These are phyloP conservation scores for Aspergillus sclerotioniger DNA, from an alignment of 495 filamentous ascomycete genomes.

Conservation along the genomic window DNA sequence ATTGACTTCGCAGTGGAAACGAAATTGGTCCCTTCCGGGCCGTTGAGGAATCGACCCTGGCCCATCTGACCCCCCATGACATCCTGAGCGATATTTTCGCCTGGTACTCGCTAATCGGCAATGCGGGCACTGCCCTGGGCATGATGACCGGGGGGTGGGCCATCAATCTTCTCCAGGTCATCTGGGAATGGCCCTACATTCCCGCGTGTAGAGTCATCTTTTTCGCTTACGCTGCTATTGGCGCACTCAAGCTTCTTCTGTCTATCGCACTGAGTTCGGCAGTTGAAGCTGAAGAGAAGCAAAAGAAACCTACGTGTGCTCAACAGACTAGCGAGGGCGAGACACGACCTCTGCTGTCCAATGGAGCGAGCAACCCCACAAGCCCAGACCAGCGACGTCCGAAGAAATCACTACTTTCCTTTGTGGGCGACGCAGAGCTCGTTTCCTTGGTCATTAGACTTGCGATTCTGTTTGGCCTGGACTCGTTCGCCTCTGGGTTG, in stretches of 20 bases:
- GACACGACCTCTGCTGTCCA: slow-evolving; percentile 48
- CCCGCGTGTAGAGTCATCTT: slow-evolving; percentile 69
- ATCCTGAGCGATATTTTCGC: slow-evolving; percentile 72
- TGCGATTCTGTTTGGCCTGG: slow-evolving; percentile 73
- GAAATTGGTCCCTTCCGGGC: slow-evolving; percentile 82
- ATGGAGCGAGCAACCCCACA: slow-evolving; percentile 8
- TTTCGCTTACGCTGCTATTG: slow-evolving; percentile 65
- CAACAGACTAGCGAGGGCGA: slow-evolving; percentile 27
- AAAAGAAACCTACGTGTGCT: slow-evolving; percentile 10
- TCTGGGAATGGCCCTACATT: slow-evolving; percentile 52
- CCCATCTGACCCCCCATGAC: slow-evolving; percentile 64
- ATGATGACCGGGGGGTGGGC: slow-evolving; percentile 65
- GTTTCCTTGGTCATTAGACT: slow-evolving; percentile 63
- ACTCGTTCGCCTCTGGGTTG: slow-evolving; percentile 78
- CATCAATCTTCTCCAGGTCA: slow-evolving; percentile 49
- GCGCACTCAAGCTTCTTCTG: slow-evolving; percentile 62
- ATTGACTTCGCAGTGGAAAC: slow-evolving; percentile 53
- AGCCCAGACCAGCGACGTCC: slow-evolving; percentile 6
- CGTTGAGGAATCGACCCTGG: slow-evolving; percentile 79
- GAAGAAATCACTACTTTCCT: slow-evolving; percentile 37
- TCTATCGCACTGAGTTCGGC: slow-evolving; percentile 55
- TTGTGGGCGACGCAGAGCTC: slow-evolving; percentile 53
- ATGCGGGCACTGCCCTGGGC: slow-evolving; percentile 62
- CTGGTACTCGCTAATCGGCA: slow-evolving; percentile 74
- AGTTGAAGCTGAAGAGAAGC: slow-evolving; percentile 53